Percentiles rank a stretch among this genome's conserved stretches.
Evolutionary conservation across 202 grass and related monocot species (phyloP).

Genomic region (Bolboschoenoplectus hybrid): DNA sequence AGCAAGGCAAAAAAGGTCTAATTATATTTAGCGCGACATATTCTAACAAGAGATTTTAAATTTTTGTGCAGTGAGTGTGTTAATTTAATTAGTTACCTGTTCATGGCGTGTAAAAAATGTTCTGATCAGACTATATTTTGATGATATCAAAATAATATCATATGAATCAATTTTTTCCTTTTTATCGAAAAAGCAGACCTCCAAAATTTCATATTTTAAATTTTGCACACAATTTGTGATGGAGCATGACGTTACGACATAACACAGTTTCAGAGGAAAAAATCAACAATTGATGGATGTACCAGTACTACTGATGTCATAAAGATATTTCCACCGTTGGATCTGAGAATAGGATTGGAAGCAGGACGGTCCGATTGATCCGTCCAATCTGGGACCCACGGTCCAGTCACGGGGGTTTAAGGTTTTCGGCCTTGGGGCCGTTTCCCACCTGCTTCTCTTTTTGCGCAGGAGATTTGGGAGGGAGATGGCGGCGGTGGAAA

Average conservation of each 20-base stretch:
- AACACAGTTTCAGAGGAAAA: too few relatives aligned
- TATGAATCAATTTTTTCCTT: too few relatives aligned
- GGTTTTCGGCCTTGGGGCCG: neutral
- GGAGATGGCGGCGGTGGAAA: conserved; percentile 46
- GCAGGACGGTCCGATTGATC: neutral
- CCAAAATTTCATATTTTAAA: too few relatives aligned
- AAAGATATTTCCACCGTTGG: neutral
- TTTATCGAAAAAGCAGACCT: too few relatives aligned
- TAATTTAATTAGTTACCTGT: neutral
- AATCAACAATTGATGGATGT: too few relatives aligned
- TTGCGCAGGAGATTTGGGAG: neutral
- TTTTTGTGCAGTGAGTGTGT: neutral
- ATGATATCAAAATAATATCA: neutral
- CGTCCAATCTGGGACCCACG: neutral
- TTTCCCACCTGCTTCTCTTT: neutral
- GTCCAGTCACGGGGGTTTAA: conserved; percentile 17
- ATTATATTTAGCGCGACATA: conserved; percentile 2
- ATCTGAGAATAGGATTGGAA: neutral
- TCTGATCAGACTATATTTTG: neutral
- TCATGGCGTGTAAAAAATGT: neutral
- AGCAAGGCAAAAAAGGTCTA: neutral
- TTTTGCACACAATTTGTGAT: too few relatives aligned
- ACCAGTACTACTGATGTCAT: too few relatives aligned
- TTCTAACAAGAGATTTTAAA: conserved; percentile 8
- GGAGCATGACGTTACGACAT: too few relatives aligned